Evolutionary conservation across 2,329 filamentous ascomycete species (phyloP).

Genomic region (Knufia fluminis): DNA sequence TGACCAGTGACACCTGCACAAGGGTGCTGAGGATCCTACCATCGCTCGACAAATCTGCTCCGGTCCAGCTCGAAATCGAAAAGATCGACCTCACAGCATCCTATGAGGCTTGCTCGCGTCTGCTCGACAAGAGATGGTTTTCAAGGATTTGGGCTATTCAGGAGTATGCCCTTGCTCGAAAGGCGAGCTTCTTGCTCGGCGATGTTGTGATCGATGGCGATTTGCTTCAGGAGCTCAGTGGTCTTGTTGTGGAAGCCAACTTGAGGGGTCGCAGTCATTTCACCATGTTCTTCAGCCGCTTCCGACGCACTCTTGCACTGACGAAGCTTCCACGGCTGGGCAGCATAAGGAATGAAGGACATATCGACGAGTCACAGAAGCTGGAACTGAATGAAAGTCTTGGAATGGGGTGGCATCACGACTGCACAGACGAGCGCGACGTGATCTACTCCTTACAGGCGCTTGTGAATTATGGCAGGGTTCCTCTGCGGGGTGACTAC

Average conservation of each 20-base stretch:
- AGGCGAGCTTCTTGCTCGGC: not conserved
- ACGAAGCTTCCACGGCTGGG: not conserved
- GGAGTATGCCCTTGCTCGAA: not conserved
- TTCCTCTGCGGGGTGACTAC: not conserved
- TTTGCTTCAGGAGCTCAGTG: not conserved
- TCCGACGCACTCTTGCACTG: not conserved
- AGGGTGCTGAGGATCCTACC: not conserved
- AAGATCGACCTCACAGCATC: not conserved
- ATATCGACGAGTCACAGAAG: not conserved
- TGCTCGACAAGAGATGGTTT: not conserved
- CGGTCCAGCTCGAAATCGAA: not conserved
- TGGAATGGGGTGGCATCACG: not conserved
- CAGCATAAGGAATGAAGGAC: not conserved
- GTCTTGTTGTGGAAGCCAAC: not conserved
- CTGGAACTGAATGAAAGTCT: not conserved
- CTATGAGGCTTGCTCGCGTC: not conserved
- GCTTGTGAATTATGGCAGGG: not conserved
- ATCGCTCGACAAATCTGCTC: not conserved
- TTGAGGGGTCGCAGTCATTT: not conserved
- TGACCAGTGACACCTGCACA: not conserved
- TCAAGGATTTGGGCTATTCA: not conserved
- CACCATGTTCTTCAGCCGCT: not conserved
- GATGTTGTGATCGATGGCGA: not conserved
- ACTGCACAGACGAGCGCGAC: not conserved
- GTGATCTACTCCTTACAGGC: not conserved